These are phyloP conservation scores for Candida smagusa DNA, from an alignment of 1,139 yeast species.

Conservation along the genomic window DNA sequence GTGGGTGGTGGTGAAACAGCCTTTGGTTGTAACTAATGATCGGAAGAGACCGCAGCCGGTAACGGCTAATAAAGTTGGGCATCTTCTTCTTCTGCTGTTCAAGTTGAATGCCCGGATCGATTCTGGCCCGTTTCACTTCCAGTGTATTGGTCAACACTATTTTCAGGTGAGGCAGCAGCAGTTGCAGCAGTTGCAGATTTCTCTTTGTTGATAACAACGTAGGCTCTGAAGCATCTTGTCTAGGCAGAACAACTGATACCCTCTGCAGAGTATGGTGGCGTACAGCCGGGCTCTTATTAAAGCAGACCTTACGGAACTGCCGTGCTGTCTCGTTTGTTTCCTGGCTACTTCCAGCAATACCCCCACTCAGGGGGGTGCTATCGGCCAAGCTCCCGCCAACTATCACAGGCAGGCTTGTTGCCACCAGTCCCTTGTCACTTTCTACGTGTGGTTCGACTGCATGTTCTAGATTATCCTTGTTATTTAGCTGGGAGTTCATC, in stretches of 20 bases:
- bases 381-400: not conserved
- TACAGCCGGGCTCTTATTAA: conserved; percentile 20
- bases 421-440: not conserved
- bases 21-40: conserved; percentile 36
- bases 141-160: conserved; percentile 8
- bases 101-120: conserved; percentile 19
- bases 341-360: conserved; percentile 1
- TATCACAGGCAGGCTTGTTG: not conserved
- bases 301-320: conserved; percentile 35
- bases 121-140: conserved; percentile 24
- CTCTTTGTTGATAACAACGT: conserved; percentile 8
- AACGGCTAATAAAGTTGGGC: conserved; percentile 39
- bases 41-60: conserved; percentile 43
- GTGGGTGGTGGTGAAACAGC: conserved; percentile 15
- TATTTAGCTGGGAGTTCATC: conserved; percentile 29
- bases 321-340: conserved; percentile 21
- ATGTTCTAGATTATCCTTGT: conserved; percentile 15
- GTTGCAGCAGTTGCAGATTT: conserved; percentile 6
- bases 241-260: not conserved
- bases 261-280: conserved; percentile 11
- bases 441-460: not conserved
- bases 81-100: conserved; percentile 20
- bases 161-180: conserved; percentile 9
- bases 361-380: not conserved
- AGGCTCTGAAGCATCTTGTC: conserved; percentile 6